Percentiles rank a stretch among this genome's conserved stretches.
Evolutionary conservation across 2,329 filamentous ascomycete genomes (phyloP).

Genomic region (Cordyceps militaris): DNA sequence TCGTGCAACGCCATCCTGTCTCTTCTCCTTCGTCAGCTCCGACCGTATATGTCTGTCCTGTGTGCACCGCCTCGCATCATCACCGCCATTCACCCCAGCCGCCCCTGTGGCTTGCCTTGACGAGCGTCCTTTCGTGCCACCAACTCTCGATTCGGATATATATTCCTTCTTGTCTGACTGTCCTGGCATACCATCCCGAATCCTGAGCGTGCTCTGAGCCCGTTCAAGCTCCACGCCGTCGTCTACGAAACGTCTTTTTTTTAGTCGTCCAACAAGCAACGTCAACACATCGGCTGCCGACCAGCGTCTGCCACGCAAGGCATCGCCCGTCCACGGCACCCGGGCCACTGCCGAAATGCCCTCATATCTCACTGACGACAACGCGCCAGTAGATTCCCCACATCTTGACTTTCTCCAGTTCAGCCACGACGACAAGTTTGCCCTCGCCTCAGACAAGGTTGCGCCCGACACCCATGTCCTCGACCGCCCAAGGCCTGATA

Average conservation of each 20-base stretch:
- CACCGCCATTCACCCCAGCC: slow-evolving; percentile 6
- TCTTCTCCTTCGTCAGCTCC: background rate
- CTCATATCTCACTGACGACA: slow-evolving; percentile 45
- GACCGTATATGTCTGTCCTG: slow-evolving; percentile 10
- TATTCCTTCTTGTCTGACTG: background rate
- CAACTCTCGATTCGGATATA: background rate
- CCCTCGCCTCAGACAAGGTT: slow-evolving; percentile 27
- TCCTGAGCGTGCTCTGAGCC: background rate
- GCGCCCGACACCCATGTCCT: slow-evolving; percentile 30
- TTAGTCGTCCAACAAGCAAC: background rate
- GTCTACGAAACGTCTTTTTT: background rate
- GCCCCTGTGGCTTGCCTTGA: slow-evolving; percentile 5
- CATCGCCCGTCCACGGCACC: background rate
- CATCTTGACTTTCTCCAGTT: slow-evolving; percentile 38
- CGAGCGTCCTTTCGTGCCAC: slow-evolving; percentile 4
- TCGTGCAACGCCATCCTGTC: background rate
- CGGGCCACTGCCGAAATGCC: slow-evolving; percentile 37
- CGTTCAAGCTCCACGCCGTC: background rate
- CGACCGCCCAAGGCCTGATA: slow-evolving; percentile 37
- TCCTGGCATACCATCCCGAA: background rate
- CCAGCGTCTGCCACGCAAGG: background rate
- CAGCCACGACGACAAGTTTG: slow-evolving; percentile 33
- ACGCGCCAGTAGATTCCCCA: slow-evolving; percentile 34
- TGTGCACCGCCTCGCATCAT: slow-evolving; percentile 3
- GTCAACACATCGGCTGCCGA: background rate